Conservation (phyloP, 495 filamentous ascomycete genomes). For the Corynascus novoguineensis region DNA sequence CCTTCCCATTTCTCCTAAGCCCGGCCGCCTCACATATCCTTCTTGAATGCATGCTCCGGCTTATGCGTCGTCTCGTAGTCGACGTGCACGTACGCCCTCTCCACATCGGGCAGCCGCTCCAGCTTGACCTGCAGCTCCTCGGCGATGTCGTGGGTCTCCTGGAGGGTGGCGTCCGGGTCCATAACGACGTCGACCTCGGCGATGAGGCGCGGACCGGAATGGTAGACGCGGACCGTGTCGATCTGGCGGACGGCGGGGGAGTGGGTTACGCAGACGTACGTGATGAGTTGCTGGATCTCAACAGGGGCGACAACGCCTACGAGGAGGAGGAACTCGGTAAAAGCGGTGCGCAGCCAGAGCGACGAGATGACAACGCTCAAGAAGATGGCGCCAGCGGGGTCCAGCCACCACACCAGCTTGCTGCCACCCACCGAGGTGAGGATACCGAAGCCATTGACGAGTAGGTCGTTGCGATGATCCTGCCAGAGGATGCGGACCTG, state of each 20-base stretch:
- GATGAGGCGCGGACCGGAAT: slow-evolving; percentile 81
- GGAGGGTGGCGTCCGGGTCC: slow-evolving; percentile 60
- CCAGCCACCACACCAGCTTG: slow-evolving; percentile 91
- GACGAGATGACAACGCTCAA: slow-evolving; percentile 68
- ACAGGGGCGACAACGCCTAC: slow-evolving; percentile 84
- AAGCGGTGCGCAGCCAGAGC: slow-evolving; percentile 82
- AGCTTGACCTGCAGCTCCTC: slow-evolving; percentile 93
- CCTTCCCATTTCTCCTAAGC: background rate
- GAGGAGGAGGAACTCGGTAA: slow-evolving; percentile 81
- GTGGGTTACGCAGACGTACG: slow-evolving; percentile 95
- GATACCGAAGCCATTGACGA: slow-evolving; percentile 88
- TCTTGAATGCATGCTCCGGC: slow-evolving; percentile 60
- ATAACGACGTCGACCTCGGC: slow-evolving; percentile 90
- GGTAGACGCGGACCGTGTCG: slow-evolving; percentile 92
- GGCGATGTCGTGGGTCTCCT: slow-evolving; percentile 84
- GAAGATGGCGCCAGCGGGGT: slow-evolving; percentile 85
- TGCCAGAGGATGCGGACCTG: slow-evolving; percentile 93
- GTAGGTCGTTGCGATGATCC: slow-evolving; percentile 83
- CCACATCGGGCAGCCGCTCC: slow-evolving; percentile 85
- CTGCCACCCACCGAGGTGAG: slow-evolving; percentile 80
- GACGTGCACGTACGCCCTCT: slow-evolving; percentile 94
- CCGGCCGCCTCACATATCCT: slow-evolving; percentile 41
- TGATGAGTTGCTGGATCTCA: slow-evolving; percentile 86
- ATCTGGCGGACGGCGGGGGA: slow-evolving; percentile 71
- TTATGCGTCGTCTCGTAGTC: slow-evolving; percentile 97